Conservation (phyloP, 2,329 filamentous ascomycete genomes). For the Paraphoma sp. region DNA sequence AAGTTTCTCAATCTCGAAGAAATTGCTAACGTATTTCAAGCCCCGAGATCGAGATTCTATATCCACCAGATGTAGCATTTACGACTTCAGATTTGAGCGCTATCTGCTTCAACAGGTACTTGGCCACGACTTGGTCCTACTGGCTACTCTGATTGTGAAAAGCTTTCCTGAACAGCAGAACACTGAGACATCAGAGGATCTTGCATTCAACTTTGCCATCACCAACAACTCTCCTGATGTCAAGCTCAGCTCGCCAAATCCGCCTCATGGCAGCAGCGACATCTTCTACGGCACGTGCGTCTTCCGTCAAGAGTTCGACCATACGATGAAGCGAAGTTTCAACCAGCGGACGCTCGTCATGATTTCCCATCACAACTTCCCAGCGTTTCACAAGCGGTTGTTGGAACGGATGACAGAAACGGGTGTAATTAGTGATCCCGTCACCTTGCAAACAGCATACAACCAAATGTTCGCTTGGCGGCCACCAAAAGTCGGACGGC, state of each 20-base stretch:
- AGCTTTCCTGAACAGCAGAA: slow-evolving; percentile 53
- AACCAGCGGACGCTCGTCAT: slow-evolving; percentile 50
- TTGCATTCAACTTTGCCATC: slow-evolving; percentile 50
- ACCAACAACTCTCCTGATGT: slow-evolving; percentile 64
- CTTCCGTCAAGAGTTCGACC: slow-evolving; percentile 51
- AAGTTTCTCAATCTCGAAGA: not conserved
- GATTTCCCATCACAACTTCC: slow-evolving; percentile 51
- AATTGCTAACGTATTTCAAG: slow-evolving; percentile 27
- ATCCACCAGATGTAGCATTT: slow-evolving; percentile 47
- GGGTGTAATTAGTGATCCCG: slow-evolving; percentile 48
- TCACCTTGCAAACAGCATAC: slow-evolving; percentile 46
- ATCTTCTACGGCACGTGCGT: slow-evolving; percentile 47
- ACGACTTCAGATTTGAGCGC: slow-evolving; percentile 48
- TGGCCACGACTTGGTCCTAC: not conserved
- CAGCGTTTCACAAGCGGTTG: slow-evolving; percentile 44
- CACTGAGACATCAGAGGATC: slow-evolving; percentile 47
- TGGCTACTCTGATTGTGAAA: slow-evolving; percentile 13
- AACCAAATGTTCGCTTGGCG: slow-evolving; percentile 47
- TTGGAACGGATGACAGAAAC: slow-evolving; percentile 47
- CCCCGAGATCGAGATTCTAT: slow-evolving; percentile 52
- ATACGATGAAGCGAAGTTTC: slow-evolving; percentile 51
- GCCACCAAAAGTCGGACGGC: slow-evolving; percentile 44
- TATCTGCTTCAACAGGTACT: slow-evolving; percentile 52
- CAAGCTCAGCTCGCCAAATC: slow-evolving; percentile 48
- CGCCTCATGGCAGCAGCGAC: slow-evolving; percentile 48